Conservation (phyloP, 306 rosid species). For the Castanospermum australe region DNA sequence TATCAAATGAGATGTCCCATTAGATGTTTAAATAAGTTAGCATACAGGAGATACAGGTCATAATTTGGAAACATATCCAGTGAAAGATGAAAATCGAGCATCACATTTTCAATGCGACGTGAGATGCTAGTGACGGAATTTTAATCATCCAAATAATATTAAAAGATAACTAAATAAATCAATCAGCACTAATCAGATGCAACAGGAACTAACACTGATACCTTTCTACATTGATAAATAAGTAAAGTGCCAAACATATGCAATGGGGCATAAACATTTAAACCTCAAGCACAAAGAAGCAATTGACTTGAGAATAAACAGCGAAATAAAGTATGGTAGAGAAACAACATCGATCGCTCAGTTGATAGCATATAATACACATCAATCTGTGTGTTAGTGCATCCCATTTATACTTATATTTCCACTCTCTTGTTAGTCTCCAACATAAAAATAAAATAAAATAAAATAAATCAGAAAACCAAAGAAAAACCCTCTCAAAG, state of each 20-base stretch:
- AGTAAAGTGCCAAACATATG: not conserved
- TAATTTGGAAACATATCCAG: not conserved
- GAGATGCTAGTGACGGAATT: not conserved
- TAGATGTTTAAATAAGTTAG: slow-evolving; percentile 14
- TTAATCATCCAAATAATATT: not conserved
- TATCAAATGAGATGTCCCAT: slow-evolving; percentile 17
- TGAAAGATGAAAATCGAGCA: not conserved
- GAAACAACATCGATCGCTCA: too few species aligned
- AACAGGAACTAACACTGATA: not conserved
- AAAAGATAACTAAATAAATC: not conserved
- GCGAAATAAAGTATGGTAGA: too few species aligned
- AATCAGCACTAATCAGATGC: not conserved
- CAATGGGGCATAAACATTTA: too few species aligned
- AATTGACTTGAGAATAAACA: too few species aligned
- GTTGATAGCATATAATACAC: too few species aligned
- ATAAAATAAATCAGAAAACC: too few species aligned
- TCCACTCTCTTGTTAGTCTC: too few species aligned
- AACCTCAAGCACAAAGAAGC: too few species aligned
- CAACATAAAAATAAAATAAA: too few species aligned
- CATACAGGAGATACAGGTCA: not conserved
- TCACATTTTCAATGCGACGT: not conserved
- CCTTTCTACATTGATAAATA: not conserved
- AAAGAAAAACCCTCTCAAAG: too few species aligned
- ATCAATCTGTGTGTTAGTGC: too few species aligned
- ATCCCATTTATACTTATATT: too few species aligned